A percentile compares a stretch with the other conserved stretches of the same genome.
These are phyloP conservation scores for Sarcodon sp. DNA, from an alignment of 768 basidiomycete species.

Conservation along the genomic window DNA sequence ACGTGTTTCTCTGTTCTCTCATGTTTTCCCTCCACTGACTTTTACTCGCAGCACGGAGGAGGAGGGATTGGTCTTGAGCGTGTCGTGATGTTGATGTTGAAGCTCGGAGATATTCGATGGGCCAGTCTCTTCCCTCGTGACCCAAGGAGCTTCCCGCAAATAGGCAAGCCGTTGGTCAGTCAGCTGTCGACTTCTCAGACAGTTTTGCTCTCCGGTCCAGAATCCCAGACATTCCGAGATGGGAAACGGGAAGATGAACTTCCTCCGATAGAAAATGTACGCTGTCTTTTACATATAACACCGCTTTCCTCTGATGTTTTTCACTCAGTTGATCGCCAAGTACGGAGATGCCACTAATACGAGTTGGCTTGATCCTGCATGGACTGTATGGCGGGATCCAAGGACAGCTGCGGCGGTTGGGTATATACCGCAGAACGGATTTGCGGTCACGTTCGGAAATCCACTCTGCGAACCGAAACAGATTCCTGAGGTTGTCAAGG, in stretches of 20 bases:
- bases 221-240: slow-evolving; percentile 13
- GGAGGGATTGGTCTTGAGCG: slow-evolving; percentile 93
- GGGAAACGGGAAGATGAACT: slow-evolving; percentile 11
- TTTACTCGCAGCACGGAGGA: slow-evolving; percentile 56
- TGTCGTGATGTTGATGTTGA: slow-evolving; percentile 94
- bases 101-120: slow-evolving; percentile 86
- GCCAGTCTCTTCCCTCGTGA: slow-evolving; percentile 94
- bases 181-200: slow-evolving; percentile 11
- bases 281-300: not conserved
- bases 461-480: slow-evolving; percentile 32
- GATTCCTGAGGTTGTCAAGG: slow-evolving; percentile 28
- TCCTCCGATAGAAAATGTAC: slow-evolving; percentile 19
- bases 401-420: slow-evolving; percentile 48
- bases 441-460: slow-evolving; percentile 52
- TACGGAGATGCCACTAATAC: slow-evolving; percentile 61
- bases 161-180: slow-evolving; percentile 11
- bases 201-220: slow-evolving; percentile 16
- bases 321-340: slow-evolving; percentile 34
- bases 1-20: not conserved
- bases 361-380: slow-evolving; percentile 51
- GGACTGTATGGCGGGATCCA: slow-evolving; percentile 36
- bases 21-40: slow-evolving; percentile 1
- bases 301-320: not conserved
- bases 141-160: slow-evolving; percentile 62
- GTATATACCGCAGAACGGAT: slow-evolving; percentile 38